phyloP scores from a whole-genome alignment of 176 grass and related monocot species.

The Microstegium vimineum region DNA sequence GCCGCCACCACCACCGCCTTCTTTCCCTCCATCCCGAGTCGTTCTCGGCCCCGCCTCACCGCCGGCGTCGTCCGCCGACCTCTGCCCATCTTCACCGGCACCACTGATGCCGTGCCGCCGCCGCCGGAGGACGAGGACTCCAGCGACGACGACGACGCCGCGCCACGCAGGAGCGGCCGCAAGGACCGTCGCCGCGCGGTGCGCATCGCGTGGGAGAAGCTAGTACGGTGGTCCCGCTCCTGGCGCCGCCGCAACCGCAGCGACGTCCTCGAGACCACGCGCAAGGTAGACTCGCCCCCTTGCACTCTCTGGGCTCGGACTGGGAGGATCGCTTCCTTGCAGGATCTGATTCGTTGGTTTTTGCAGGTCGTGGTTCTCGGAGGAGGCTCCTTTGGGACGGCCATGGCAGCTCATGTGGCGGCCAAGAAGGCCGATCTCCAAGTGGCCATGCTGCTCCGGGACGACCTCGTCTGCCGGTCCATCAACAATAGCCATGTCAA shows the following conservation, averaged over 20 bases:
- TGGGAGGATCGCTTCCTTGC: neutral
- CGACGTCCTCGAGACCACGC: conserved; percentile 75
- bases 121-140: neutral
- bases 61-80: neutral
- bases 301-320: no score
- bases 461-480: conserved; percentile 60
- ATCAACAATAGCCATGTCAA: conserved; percentile 73
- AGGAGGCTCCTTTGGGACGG: conserved; percentile 82
- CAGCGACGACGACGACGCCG: conserved; percentile 1
- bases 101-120: neutral
- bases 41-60: conserved; percentile 26
- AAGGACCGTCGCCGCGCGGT: conserved; percentile 54
- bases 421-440: conserved; percentile 68
- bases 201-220: conserved; percentile 89
- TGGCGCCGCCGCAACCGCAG: conserved; percentile 63
- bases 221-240: conserved; percentile 82
- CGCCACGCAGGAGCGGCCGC: conserved; percentile 14
- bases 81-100: neutral
- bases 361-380: conserved; percentile 74
- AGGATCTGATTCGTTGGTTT: neutral
- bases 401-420: conserved; percentile 76
- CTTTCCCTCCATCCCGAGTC: conserved; percentile 14
- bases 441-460: conserved; percentile 74
- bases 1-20: conserved; percentile 17
- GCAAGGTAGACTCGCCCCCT: conserved; percentile 37